Base-by-base conservation (phyloP, 2,329 filamentous ascomycete species). In the Fusarium lateritium region DNA sequence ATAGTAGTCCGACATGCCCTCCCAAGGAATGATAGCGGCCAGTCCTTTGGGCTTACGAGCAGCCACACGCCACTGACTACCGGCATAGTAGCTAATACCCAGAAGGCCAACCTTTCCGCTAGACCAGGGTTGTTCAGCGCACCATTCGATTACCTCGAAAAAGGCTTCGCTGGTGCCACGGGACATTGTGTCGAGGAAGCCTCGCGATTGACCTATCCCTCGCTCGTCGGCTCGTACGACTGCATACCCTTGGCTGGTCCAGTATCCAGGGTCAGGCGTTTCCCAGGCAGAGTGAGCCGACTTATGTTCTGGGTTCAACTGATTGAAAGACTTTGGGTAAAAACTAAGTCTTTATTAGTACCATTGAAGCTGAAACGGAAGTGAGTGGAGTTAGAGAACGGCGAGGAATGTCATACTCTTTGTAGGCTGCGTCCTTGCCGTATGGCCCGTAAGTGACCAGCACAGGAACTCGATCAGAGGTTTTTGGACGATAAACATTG, bases 391-490 rank as follows among this genome's bases (percentile, higher is more conserved):
- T 10, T 31, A 5, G 28, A 31, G 3, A 31, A 2, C 13, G 3
- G 2, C 0, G 0, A 3, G 26, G 11, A n/a, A 64, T 2, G 55
- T 53, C 77, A 69, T 70, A 83, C 81, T 84, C 80, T 59, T 83
- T 81, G 75, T 92, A 92, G 21, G 83, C 86, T 34, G 92, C 91
- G 70, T 93, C 90, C 70, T 93, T 93, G 44, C 91, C 91, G 66
- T 93, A 93, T 0, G 91, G 91, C 0, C 91, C 91, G 67, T 93
- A 93, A 0, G 90, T 93, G 3, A 91, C 86, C 10, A 93, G 76
- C 0, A 91, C 90, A 0, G 91, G 91, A 3, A 65, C 53, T 10
- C 43, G 59, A 6, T 49, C 64, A 19, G 43, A 46, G 7, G 50
- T 42, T 10, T 68, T 68, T 0, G 65, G 65, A 0, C 65, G 42